Base-by-base conservation (phyloP, 441 rosid species). In the Arabidopsis lyrata region DNA sequence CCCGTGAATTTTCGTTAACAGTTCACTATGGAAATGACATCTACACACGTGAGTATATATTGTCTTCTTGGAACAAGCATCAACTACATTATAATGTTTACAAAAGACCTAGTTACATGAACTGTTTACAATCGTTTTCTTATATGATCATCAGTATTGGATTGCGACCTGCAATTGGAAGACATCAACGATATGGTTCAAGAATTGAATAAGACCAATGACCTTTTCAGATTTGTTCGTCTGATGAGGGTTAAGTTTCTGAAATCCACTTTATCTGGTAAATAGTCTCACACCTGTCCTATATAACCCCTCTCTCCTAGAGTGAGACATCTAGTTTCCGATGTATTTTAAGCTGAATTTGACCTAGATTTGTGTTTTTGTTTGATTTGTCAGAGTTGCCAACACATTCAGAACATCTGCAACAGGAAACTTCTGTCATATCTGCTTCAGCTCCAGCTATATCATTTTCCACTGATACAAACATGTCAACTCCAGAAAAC, bases 121-220 rank as follows among this genome's bases (percentile, higher is more conserved):
- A 14, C 38, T 70, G 16, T 41, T 70, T 50, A 31, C 45, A 12
- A 44, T 61, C 41, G 36, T 70, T 74, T 15, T 48, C 70, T 67
- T 58, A 57, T 52, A 49, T 77, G 75, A 57, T 75, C 72, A 77
- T 74, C 83, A 95, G 99, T 93, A 77, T 77, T 93, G 86, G 88
- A 85, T 61, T 95, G 99, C 75, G 81, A 87, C 60, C 94, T 92
- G 42, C 84, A 80, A 3, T 34, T 93, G 71, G 83, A 82, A 76
- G 83, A 76, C 64, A 82, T 83, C 38, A 77, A 65, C 24, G 76
- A 71, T 57, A 71, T 77, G 80, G 68, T 77, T 66, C 73, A 65
- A 52, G 73, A 77, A 50, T 5, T 71, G 76, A 71, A 77, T 71
- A 59, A 50, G 50, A 77, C 80, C 80, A 77, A 59, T 70, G 76